Conservation (phyloP, 805 yeast genomes). For the Zygoascus biomembranicola region DNA sequence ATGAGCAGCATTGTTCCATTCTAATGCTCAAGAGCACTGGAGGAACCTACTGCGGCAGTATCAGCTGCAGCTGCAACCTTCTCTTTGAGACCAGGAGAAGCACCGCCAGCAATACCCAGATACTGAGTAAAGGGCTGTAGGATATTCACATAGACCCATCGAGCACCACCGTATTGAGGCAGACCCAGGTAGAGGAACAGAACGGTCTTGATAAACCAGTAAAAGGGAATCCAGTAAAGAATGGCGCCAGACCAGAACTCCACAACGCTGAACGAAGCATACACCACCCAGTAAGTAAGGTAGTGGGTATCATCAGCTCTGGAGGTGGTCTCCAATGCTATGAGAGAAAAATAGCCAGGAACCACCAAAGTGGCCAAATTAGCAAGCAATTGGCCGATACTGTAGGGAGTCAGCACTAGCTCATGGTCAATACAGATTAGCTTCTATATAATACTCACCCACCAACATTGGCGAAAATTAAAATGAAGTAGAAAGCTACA, state of each 20-base stretch:
- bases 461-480: slow-evolving; percentile 83
- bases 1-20: not conserved
- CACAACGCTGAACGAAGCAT: slow-evolving; percentile 78
- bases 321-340: slow-evolving; percentile 67
- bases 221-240: slow-evolving; percentile 92
- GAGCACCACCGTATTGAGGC: slow-evolving; percentile 85
- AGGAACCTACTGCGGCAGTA: slow-evolving; percentile 13
- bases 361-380: slow-evolving; percentile 85
- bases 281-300: slow-evolving; percentile 97
- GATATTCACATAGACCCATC: slow-evolving; percentile 51
- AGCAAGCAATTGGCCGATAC: slow-evolving; percentile 81
- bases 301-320: slow-evolving; percentile 76
- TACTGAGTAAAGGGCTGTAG: slow-evolving; percentile 54
- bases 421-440: no score
- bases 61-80: slow-evolving; percentile 22
- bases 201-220: slow-evolving; percentile 87
- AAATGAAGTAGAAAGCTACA: slow-evolving; percentile 56
- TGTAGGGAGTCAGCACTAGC: slow-evolving; percentile 5
- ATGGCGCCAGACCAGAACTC: slow-evolving; percentile 96
- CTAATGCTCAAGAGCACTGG: slow-evolving; percentile 15
- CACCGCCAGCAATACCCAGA: slow-evolving; percentile 23
- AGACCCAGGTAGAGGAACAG: slow-evolving; percentile 81
- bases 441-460: slow-evolving; percentile 34
- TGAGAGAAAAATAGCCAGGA: slow-evolving; percentile 83
- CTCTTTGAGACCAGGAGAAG: slow-evolving; percentile 25